A percentile compares a stretch with the other conserved stretches of the same genome.
Conservation (phyloP, 306 rosid species). For the Castanospermum australe region DNA sequence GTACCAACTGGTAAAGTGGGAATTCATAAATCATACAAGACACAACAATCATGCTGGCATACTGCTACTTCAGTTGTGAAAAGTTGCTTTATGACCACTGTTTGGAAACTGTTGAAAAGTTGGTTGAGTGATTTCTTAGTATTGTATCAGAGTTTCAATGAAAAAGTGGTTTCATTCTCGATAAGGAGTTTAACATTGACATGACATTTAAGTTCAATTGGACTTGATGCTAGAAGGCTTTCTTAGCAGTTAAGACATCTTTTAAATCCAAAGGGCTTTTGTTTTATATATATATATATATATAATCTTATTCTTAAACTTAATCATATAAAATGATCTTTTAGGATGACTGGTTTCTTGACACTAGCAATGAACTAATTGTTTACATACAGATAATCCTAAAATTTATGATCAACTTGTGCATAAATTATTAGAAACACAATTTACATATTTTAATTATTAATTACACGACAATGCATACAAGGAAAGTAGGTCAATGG, state of each 20-base stretch:
- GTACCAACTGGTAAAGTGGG: neutral
- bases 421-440: neutral
- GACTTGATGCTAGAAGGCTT: neutral
- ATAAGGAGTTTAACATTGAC: no score
- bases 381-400: neutral
- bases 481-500: slow-evolving; percentile 14
- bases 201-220: neutral
- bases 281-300: no score
- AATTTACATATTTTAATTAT: neutral
- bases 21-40: neutral
- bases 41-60: neutral
- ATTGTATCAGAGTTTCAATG: neutral
- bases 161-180: neutral
- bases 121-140: neutral
- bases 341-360: neutral
- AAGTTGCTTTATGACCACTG: no score
- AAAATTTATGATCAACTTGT: neutral
- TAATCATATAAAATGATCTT: no score
- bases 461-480: neutral
- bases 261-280: neutral
- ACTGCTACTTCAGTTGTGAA: neutral
- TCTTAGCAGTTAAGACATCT: neutral
- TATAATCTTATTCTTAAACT: no score
- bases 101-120: neutral
- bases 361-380: neutral